Evolutionary conservation across 1,284 basidiomycete genomes (phyloP), one percentile per base, ranked within the genome.

Genomic region (Ceratobasidium sp.): DNA sequence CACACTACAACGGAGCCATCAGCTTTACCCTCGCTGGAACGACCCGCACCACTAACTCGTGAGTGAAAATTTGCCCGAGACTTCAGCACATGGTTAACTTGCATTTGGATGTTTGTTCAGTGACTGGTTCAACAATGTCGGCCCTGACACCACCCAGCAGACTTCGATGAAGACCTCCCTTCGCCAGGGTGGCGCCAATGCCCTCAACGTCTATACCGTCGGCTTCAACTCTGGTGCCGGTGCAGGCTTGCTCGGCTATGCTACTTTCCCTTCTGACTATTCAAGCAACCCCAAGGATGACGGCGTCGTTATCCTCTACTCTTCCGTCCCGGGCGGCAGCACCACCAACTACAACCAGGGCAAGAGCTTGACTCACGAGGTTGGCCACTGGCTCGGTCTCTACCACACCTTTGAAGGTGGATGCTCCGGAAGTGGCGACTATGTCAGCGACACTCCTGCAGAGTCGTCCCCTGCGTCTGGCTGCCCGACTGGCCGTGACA

Each of bases 371-470:
- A 72, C 70, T 33, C 58, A 72, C 54, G 72, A 73, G n/a, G 21
- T 36, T n/a, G 44, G 51, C 16, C 78, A 77, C 51, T 78, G 76
- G 76, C 56, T 86, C 74, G 86, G 86, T 44, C 81, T 86, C 42
- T 86, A 85, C 79, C 86, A 87, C 77, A 85, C 86, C 38, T 88
- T 87, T 81, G 83, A 87, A 76, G 86, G 85, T 38, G 86, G 86
- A 3, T 87, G 85, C 80, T 75, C 74, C 44, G 81, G 81, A 49
- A 72, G 79, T 8, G 86, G 86, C n/a, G 86, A 87, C 77, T 76
- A 75, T 44, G 85, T 88, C 69, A 76, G 78, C 44, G 86, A 87
- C 75, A 86, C 86, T 36, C 76, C 77, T 49, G 36, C 73, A 2
- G 74, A 76, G 66, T 71, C 61, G 11, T 61, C 53, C 7, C 25